These are phyloP conservation scores for Sporopachydermia quercuum DNA, from an alignment of 805 yeast genomes.

Conservation along the genomic window DNA sequence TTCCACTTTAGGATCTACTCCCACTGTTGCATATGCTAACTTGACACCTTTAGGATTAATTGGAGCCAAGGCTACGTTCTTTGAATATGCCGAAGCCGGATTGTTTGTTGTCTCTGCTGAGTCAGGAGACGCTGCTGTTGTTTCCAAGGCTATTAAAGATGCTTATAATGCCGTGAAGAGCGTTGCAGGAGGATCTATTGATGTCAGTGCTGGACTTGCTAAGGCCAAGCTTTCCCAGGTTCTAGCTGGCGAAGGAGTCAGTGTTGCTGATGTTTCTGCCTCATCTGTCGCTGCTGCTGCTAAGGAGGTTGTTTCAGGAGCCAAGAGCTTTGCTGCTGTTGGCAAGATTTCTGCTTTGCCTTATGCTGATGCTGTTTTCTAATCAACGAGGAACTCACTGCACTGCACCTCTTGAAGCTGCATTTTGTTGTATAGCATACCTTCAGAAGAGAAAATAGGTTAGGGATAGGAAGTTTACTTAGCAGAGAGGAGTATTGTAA, in stretches of 20 bases:
- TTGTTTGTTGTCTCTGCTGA: constrained; percentile 59
- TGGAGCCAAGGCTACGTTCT: constrained; percentile 32
- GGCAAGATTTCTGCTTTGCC: constrained; percentile 85
- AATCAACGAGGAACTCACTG: too few species aligned
- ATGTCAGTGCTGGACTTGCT: constrained; percentile 36
- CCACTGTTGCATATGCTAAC: constrained; percentile 14
- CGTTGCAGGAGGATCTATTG: constrained; percentile 14
- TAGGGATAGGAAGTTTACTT: too few species aligned
- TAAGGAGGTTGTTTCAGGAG: constrained; percentile 9
- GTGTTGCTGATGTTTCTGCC: constrained; percentile 24
- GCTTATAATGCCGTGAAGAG: constrained; percentile 28
- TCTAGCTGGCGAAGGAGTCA: constrained; percentile 20
- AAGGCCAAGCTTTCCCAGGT: constrained; percentile 46
- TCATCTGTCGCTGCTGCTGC: constrained; percentile 16
- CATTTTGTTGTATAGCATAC: too few species aligned
- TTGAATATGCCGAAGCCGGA: constrained; percentile 64
- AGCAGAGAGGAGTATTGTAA: too few species aligned
- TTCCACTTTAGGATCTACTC: constrained; percentile 41
- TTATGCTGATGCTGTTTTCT: constrained; percentile 74
- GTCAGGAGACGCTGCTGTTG: constrained; percentile 42
- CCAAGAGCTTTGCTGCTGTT: constrained; percentile 50
- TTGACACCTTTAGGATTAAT: constrained; percentile 33
- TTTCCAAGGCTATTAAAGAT: constrained; percentile 44
- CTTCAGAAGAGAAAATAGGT: too few species aligned
- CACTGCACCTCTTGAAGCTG: too few species aligned